Evolutionary conservation across 768 basidiomycete genomes (phyloP).

Genomic region (Agaricus subrufescens): DNA sequence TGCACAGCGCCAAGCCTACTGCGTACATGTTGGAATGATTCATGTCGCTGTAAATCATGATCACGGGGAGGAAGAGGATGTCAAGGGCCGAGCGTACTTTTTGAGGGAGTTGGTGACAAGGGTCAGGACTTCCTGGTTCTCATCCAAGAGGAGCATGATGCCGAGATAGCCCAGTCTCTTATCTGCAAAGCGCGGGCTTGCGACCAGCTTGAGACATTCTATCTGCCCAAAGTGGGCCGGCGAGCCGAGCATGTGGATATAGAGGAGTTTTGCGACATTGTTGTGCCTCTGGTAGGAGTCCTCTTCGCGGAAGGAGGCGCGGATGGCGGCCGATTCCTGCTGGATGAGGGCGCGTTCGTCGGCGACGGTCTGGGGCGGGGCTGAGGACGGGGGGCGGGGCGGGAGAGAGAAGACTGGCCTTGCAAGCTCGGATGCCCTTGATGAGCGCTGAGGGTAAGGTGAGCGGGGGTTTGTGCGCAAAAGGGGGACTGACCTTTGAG

Average conservation of each 20-base stretch:
- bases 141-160: constrained; percentile 95
- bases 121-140: constrained; percentile 96
- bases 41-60: constrained; percentile 72
- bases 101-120: constrained; percentile 97
- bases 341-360: constrained; percentile 97
- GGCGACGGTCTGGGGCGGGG: constrained; percentile 74
- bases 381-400: constrained; percentile 10
- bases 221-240: constrained; percentile 99
- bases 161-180: constrained; percentile 96
- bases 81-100: constrained; percentile 56
- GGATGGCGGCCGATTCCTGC: constrained; percentile 95
- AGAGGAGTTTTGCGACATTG: constrained; percentile 96
- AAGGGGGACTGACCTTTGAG: constrained; percentile 57
- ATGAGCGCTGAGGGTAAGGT: constrained; percentile 70
- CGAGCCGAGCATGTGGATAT: constrained; percentile 98
- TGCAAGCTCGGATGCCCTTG: constrained; percentile 97
- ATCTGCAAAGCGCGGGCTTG: constrained; percentile 92
- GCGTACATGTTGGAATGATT: constrained; percentile 99
- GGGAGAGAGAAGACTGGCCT: constrained; percentile 44
- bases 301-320: constrained; percentile 95
- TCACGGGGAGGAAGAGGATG: constrained; percentile 4
- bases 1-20: constrained; percentile 94
- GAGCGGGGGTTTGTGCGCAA: too few relatives aligned
- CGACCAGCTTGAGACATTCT: constrained; percentile 92
- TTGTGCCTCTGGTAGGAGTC: constrained; percentile 94